A percentile compares a stretch with the other conserved stretches of the same genome.
Conservation (phyloP, 2,329 filamentous ascomycete species). For the Metarhizium guizhouense region DNA sequence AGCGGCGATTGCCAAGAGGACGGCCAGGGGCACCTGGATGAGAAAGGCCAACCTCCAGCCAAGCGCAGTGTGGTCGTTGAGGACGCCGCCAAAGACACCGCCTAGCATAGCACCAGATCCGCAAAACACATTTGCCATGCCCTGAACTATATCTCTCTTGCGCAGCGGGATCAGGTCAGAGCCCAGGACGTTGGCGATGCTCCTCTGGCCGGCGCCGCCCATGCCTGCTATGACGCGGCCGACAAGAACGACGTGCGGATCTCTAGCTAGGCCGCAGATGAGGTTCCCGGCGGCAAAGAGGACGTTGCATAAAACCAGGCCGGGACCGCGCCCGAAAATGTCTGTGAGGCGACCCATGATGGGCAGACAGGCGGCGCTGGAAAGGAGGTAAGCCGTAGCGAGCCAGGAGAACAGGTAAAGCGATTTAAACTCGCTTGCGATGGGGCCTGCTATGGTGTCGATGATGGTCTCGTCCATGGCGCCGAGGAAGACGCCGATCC, state of each 20-base stretch:
- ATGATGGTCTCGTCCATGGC: constrained; percentile 65
- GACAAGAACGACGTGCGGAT: constrained; percentile 56
- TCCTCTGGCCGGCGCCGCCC: constrained; percentile 63
- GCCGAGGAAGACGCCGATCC: constrained; percentile 37
- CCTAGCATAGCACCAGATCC: neutral
- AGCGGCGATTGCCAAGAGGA: constrained; percentile 35
- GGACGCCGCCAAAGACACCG: neutral
- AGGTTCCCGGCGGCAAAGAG: constrained; percentile 68
- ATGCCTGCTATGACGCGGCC: constrained; percentile 68
- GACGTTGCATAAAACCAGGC: constrained; percentile 62
- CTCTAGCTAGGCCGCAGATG: constrained; percentile 61
- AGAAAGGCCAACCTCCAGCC: constrained; percentile 21
- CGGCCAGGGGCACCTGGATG: neutral
- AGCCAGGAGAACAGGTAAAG: constrained; percentile 73
- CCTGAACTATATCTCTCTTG: neutral
- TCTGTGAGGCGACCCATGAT: constrained; percentile 75
- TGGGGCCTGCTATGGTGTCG: constrained; percentile 67
- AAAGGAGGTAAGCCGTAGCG: constrained; percentile 70
- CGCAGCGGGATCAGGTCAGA: constrained; percentile 60
- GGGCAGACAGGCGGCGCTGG: constrained; percentile 54
- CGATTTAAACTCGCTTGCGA: constrained; percentile 69
- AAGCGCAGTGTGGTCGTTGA: neutral
- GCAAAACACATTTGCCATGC: neutral
- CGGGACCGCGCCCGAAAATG: constrained; percentile 66
- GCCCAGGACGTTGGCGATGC: constrained; percentile 52